Evolutionary conservation across 139 green algal genomes (phyloP).

Genomic region (Micractinium conductrix): DNA sequence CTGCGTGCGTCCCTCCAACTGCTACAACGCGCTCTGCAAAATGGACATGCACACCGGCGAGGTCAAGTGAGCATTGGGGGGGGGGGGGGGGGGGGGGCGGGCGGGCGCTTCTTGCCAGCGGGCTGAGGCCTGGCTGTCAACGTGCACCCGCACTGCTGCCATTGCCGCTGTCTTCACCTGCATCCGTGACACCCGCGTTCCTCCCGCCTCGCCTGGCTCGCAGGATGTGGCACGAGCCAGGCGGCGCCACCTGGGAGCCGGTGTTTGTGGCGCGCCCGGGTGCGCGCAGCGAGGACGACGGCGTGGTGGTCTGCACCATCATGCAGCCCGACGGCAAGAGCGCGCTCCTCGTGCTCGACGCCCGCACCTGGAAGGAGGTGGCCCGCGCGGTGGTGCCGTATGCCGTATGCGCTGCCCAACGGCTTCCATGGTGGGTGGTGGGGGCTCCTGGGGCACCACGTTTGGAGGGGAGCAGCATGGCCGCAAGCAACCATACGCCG

Average conservation of each 20-base stretch:
- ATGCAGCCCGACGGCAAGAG: conserved; percentile 54
- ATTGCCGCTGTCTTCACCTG: background rate
- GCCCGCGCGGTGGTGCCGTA: conserved; percentile 69
- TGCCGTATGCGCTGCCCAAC: conserved; percentile 62
- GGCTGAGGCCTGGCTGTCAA: background rate
- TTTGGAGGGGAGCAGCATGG: too few species aligned
- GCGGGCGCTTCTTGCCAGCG: background rate
- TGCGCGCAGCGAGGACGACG: conserved; percentile 70
- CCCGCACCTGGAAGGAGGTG: conserved; percentile 56
- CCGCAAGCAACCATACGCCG: too few species aligned
- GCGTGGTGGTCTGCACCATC: conserved; percentile 67
- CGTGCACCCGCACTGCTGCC: background rate
- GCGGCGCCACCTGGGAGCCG: conserved; percentile 63
- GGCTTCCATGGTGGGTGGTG: conserved; percentile 83
- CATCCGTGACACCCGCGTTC: background rate
- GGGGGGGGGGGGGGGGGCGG: background rate
- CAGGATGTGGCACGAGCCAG: conserved; percentile 70
- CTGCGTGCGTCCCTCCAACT: conserved; percentile 64
- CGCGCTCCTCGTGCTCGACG: conserved; percentile 79
- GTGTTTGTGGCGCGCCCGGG: conserved; percentile 67
- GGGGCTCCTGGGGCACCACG: too few species aligned
- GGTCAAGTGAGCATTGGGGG: background rate
- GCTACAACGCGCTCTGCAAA: conserved; percentile 74
- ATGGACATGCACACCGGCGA: conserved; percentile 58
- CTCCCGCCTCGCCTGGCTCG: background rate